Evolutionary conservation across 2,329 filamentous ascomycete genomes (phyloP), one percentile per base, ranked within the genome.

Genomic region (Fulvia fulva): DNA sequence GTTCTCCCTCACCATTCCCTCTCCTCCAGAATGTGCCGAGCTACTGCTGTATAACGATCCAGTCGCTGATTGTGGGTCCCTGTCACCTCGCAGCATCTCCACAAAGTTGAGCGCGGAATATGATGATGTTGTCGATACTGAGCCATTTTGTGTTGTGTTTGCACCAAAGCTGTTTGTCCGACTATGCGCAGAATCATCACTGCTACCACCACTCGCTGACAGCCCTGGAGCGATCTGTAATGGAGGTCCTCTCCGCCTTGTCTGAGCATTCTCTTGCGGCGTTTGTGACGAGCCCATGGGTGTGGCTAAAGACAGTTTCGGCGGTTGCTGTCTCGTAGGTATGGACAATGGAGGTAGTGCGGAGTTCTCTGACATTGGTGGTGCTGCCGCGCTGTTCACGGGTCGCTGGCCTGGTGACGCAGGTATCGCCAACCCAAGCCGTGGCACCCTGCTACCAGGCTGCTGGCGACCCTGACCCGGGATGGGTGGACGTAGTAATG

Each of bases 391-490:
- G 50, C 70, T 70, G 59, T 78, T 75, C 53, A 94, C 85, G 1
- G 92, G 86, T 74, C 92, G 90, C 62, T 81, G 87, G 76, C 86
- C 93, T 51, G 91, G 90, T 34, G 91, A 96, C 0, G 89, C 87
- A 37, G 93, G 93, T 58, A 97, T 97, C 47, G 92, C 90, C 57
- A 97, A 84, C 46, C 91, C 93, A 58, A 97, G 83, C 68, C 89
- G 86, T 26, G 91, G 91, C 54, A 88, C 74, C 50, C 59, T 69
- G 26, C 52, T 60, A 25, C 59, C 68, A 41, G 65, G 63, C 50
- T 68, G 64, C 52, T 67, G 74, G 50, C 74, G 81, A 67, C 86
- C 82, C 64, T 79, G 80, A 63, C 90, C 89, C 41, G 88, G 89
- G 57, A 95, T 87, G 61, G 91, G 90, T 55, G 91, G 89, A 61